Percentiles rank a stretch among this genome's conserved stretches.
These are phyloP conservation scores for Arthrobotrys entomopaga DNA, from an alignment of 2,329 filamentous ascomycete species.

Conservation along the genomic window DNA sequence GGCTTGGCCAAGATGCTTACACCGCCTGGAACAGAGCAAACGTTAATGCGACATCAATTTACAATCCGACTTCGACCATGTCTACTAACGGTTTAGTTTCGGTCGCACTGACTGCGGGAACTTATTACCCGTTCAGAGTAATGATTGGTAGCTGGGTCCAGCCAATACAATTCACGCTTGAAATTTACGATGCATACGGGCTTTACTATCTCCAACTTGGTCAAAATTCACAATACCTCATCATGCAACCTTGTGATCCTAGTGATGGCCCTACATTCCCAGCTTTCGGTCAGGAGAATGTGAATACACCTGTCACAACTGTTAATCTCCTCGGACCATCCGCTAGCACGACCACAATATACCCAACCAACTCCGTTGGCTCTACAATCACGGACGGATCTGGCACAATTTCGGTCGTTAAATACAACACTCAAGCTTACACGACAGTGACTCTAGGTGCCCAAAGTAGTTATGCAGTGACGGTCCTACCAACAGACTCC, in stretches of 20 bases:
- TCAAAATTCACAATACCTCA: background rate
- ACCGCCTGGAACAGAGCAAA: constrained; percentile 9
- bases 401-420: background rate
- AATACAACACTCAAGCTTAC: background rate
- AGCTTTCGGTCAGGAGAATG: constrained; percentile 8
- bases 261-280: background rate
- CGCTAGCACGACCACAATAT: background rate
- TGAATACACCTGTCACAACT: constrained; percentile 1
- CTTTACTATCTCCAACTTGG: background rate
- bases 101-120: constrained; percentile 6
- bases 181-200: constrained; percentile 11
- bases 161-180: constrained; percentile 3
- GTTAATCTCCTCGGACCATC: background rate
- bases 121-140: constrained; percentile 3
- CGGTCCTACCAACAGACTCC: background rate
- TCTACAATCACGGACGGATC: constrained; percentile 8
- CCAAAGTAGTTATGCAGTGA: background rate
- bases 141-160: constrained; percentile 15
- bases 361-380: constrained; percentile 1
- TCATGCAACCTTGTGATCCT: background rate
- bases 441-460: constrained; percentile 5
- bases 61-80: background rate
- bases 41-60: constrained; percentile 16
- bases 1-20: constrained; percentile 14
- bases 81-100: background rate